Evolutionary conservation across 345 rosid species (phyloP), one percentile per base, ranked within the genome.

Genomic region (Camelina sativa): DNA sequence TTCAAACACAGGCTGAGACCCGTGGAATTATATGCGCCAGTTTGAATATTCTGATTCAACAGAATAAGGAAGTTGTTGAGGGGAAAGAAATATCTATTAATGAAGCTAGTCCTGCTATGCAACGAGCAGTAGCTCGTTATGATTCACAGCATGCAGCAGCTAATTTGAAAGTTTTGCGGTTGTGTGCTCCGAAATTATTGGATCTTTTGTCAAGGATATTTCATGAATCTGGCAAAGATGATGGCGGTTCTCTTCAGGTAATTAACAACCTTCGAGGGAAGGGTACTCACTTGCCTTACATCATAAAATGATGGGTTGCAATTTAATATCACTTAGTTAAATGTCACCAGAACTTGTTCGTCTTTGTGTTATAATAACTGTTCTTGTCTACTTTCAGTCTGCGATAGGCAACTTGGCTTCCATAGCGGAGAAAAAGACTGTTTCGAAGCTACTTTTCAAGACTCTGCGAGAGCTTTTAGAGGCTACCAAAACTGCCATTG

Each of bases 241-340:
- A 94, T 55, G 99, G 94, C 57, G 99, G 94, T 81, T 89, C 82
- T 77, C 82, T 95, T 83, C 94, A 86, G 99, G 97, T 95, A 86
- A 44, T 22, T 71, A 57, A 16, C 67, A 71, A 22, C 35, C 50
- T 69, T 52, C 38, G 32, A 65, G 57, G 25, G 56, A 30, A 61
- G 56, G 38, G 16, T 71, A 48, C 52, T 55, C 3, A 1, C 11
- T 35, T 59, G 7, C 64, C 10, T 35, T 60, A 32, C 69, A 62
- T 30, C 54, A 51, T 50, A 52, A 28, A 52, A 32, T 67, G 47
- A 67, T 50, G 37, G 32, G 28, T 43, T 67, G 19, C 20, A 52
- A 41, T n/a, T 46, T 15, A 30, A 28, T 60, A 30, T 52, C 40
- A 55, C 38, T 7, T 40, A 4, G 20, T 32, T 48, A 47, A 12